A percentile compares a stretch with the other conserved stretches of the same genome.
phyloP scores from a whole-genome alignment of 257 asterid genomes.

The Solanum medicagineum region DNA sequence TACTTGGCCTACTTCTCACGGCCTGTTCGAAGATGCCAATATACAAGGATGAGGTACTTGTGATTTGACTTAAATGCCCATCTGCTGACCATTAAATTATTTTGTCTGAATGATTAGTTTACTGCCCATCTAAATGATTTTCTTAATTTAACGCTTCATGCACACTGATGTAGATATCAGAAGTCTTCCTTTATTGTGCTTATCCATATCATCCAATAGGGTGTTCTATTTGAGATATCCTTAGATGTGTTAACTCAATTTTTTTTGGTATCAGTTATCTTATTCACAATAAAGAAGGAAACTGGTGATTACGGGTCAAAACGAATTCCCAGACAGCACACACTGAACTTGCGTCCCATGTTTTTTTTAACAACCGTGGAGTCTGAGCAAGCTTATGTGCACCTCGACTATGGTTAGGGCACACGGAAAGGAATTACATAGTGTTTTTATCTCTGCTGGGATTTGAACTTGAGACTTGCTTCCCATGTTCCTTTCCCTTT shows the following conservation, averaged over 20 bases:
- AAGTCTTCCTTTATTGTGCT: neutral
- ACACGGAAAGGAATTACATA: neutral
- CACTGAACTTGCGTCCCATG: neutral
- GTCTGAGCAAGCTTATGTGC: neutral
- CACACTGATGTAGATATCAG: neutral
- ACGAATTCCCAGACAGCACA: neutral
- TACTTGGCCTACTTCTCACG: constrained; percentile 50
- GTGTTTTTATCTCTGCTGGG: neutral
- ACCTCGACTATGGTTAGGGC: neutral
- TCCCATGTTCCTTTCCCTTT: neutral
- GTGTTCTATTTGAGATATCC: neutral
- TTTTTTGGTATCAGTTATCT: neutral
- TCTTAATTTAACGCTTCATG: neutral
- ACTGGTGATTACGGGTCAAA: neutral
- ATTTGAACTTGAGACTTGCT: neutral
- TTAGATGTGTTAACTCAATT: neutral
- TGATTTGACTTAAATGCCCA: neutral
- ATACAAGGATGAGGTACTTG: constrained; percentile 54
- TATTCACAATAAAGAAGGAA: neutral
- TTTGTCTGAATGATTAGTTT: neutral
- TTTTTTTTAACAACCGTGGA: neutral
- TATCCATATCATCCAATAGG: neutral
- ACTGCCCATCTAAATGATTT: neutral
- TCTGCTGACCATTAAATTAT: neutral
- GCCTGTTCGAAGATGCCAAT: constrained; percentile 61